Conservation (phyloP, 345 rosid species). For the Hibiscus tridactylites region DNA sequence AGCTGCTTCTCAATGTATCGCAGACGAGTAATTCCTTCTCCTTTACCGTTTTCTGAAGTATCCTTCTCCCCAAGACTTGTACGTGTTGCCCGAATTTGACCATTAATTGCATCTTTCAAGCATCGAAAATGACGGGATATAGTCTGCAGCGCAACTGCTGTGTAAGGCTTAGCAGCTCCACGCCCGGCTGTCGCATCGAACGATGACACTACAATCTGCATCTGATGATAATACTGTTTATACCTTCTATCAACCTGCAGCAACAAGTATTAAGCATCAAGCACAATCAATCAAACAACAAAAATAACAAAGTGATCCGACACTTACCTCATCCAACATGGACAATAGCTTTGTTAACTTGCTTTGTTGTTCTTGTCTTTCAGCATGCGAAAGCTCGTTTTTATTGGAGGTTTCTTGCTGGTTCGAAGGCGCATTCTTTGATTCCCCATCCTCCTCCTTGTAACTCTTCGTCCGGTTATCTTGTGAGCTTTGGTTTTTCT, state of each 20-base stretch:
- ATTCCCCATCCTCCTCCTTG: slow-evolving; percentile 40
- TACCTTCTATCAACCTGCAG: slow-evolving; percentile 85
- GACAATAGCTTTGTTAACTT: slow-evolving; percentile 83
- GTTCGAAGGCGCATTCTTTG: slow-evolving; percentile 32
- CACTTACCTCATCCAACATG: slow-evolving; percentile 81
- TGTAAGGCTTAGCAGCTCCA: slow-evolving; percentile 92
- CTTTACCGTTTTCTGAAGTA: slow-evolving; percentile 42
- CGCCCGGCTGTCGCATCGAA: slow-evolving; percentile 77
- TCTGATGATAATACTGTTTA: slow-evolving; percentile 91
- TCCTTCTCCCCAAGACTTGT: slow-evolving; percentile 69
- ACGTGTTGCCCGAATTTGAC: slow-evolving; percentile 41
- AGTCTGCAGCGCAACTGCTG: slow-evolving; percentile 79
- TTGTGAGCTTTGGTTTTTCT: slow-evolving; percentile 33
- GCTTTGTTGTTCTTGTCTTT: slow-evolving; percentile 74
- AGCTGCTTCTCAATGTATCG: slow-evolving; percentile 87
- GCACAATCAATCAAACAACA: slow-evolving; percentile 2
- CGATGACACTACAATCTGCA: slow-evolving; percentile 97
- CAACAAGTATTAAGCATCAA: not conserved
- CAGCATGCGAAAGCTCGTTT: slow-evolving; percentile 63
- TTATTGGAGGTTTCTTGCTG: slow-evolving; percentile 31
- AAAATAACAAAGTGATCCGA: not conserved
- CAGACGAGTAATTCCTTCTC: slow-evolving; percentile 74
- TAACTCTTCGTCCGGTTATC: slow-evolving; percentile 38
- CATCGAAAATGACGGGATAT: slow-evolving; percentile 87
- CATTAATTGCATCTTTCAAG: slow-evolving; percentile 70